Evolutionary conservation across 106 monocot genomes (phyloP), one percentile per base, ranked within the genome.

Genomic region (Dendrobium chrysotoxum): DNA sequence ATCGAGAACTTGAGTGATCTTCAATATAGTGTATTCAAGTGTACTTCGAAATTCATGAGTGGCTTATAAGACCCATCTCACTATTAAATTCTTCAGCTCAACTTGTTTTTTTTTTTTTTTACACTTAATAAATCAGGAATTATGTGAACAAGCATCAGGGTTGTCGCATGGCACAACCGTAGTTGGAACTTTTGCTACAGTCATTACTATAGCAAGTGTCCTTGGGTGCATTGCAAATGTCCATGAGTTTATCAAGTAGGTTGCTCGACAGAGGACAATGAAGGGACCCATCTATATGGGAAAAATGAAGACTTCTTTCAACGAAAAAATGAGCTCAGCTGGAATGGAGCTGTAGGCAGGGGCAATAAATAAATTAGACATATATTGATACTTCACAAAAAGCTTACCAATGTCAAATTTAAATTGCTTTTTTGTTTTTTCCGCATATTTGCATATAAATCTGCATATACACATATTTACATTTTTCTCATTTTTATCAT

Each of bases 331-430:
- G 77, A 94, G 92, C 89, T 98, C 97, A 4, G 94, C 85, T 4
- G 97, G 94, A 71, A 98, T 94, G 30, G 94, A 94, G 89, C 94
- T 91, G 82, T 98, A 98, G 18, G 97, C 97, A 45, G 94, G 85
- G 0, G 92, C 89, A 31, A 94, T 94, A 64, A 98, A 94, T 84
- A 98, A 94, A 79, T 98, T 92, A 1, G 97, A 98, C 78, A 98
- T 94, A 55, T 94, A 94, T 81, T 98, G 97, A 76, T 94, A 98
- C 78, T 94, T 98, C 54, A 94, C 73, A 39, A 94, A 77, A 77
- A 92, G 88, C 54, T 98, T 92, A 53, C 89, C 91, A 47, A n/a
- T n/a, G n/a, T n/a, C n/a, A n/a, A n/a, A n/a, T n/a, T n/a, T n/a
- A n/a, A n/a, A n/a, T n/a, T n/a, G n/a, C n/a, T n/a, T n/a, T n/a